Evolutionary conservation across 169 alveolate genomes (phyloP).

Genomic region (Miamiensis avidus): DNA sequence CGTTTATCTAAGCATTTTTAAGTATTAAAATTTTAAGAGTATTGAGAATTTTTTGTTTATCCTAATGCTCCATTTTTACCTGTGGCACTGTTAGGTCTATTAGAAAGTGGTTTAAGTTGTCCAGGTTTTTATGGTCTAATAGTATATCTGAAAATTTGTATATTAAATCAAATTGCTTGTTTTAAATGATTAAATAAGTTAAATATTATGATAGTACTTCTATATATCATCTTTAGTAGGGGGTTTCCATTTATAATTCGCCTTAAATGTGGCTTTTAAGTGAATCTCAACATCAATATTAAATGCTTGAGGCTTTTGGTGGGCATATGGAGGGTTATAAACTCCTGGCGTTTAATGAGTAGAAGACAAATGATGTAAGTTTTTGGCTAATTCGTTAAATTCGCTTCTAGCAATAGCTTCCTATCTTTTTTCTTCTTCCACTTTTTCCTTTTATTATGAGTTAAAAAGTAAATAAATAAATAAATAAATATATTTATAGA

Average conservation of each 20-base stretch:
- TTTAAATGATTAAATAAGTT: too few species aligned
- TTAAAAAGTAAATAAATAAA: too few species aligned
- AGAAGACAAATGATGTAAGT: constrained; percentile 76
- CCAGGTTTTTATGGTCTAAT: not conserved
- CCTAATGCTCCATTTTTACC: too few species aligned
- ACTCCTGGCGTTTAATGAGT: constrained; percentile 82
- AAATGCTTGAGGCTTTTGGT: constrained; percentile 70
- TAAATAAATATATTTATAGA: too few species aligned
- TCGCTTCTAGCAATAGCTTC: constrained; percentile 73
- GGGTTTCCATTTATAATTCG: constrained; percentile 56
- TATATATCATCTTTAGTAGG: constrained; percentile 54
- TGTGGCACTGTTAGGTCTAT: not conserved
- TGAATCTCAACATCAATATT: constrained; percentile 80
- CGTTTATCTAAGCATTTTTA: too few species aligned
- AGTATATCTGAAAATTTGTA: not conserved
- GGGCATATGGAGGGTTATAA: constrained; percentile 79
- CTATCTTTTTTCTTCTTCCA: constrained; percentile 59
- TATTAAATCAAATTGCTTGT: too few species aligned
- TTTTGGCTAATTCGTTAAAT: constrained; percentile 66
- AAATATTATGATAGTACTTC: not conserved
- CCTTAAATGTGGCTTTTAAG: constrained; percentile 70
- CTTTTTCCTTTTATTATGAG: constrained; percentile 27
- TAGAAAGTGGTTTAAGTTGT: not conserved
- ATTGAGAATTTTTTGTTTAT: too few species aligned
- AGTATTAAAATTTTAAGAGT: too few species aligned